Evolutionary conservation across 2,329 filamentous ascomycete species (phyloP), one percentile per base, ranked within the genome.

Genomic region (Bertia moriformis): DNA sequence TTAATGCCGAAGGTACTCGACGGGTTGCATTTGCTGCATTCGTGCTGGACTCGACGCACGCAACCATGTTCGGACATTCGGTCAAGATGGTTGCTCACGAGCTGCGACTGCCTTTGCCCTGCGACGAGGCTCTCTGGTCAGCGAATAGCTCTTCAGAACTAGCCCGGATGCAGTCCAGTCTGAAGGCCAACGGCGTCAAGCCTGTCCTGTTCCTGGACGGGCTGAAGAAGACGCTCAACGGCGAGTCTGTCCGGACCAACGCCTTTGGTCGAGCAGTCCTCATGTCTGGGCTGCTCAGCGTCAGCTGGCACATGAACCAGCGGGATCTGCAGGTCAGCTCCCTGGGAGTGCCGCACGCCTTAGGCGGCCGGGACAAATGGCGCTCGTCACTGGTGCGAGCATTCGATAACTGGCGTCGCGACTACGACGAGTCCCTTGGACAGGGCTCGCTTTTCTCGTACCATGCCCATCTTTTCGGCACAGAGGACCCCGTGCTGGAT

Each of bases 231-330:
- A 95, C 87, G 0, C 66, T 98, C 14, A 89, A 85, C 47, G 78
- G 78, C n/a, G 76, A 89, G 44, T 77, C 75, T 41, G 88, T 96
- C 3, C 76, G 80, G 39, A 96, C 91, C 3, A 95, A 95, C 55
- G 81, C 86, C 0, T 98, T 96, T 53, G 91, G 89, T 1, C 78
- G 91, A 29, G 91, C 83, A 2, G 86, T 94, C 35, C 67, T 98
- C 39, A 96, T 96, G 87, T 83, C 89, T 1, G 91, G 91, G 0
- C 63, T 98, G 19, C 66, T 96, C 18, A 95, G 86, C 47, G 86
- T 96, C 19, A 91, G 83, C 52, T 96, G 87, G 85, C 89, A 96
- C 56, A 89, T 96, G 83, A 91, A 93, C 53, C 88, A 96, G 56
- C 75, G 89, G 51, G 91, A 96, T 55, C 71, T 95, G 13, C 89